Conservation (phyloP, 2,329 filamentous ascomycete species). For the Ophiostoma perfectum region DNA sequence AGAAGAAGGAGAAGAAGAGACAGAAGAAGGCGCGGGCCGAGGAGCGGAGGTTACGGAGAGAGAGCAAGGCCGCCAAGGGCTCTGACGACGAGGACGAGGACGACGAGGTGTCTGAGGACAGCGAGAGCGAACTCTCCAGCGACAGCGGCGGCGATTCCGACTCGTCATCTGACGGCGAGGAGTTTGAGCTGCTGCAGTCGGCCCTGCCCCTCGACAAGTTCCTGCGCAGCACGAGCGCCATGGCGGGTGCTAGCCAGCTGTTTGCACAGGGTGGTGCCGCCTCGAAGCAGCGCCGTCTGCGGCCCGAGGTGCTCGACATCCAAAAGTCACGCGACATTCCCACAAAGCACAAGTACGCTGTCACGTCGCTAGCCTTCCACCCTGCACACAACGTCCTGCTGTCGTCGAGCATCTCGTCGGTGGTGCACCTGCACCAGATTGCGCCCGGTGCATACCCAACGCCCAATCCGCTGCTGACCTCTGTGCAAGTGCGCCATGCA, state of each 20-base stretch:
- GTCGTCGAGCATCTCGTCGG: slow-evolving; percentile 79
- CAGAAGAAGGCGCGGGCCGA: slow-evolving; percentile 34
- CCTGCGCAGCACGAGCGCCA: slow-evolving; percentile 65
- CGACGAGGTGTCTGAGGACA: slow-evolving; percentile 27
- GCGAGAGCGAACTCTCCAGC: background rate
- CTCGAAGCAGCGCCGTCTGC: slow-evolving; percentile 61
- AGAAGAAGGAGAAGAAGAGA: slow-evolving; percentile 13
- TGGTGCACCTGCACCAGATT: slow-evolving; percentile 85
- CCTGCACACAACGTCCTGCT: slow-evolving; percentile 81
- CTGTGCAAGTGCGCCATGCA: slow-evolving; percentile 76
- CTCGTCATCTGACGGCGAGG: slow-evolving; percentile 41
- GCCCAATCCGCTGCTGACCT: slow-evolving; percentile 85
- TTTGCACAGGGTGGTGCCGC: slow-evolving; percentile 24
- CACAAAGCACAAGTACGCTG: slow-evolving; percentile 68
- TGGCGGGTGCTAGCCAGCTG: slow-evolving; percentile 44
- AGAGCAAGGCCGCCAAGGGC: background rate
- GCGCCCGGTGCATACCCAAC: slow-evolving; percentile 67
- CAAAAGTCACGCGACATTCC: slow-evolving; percentile 82
- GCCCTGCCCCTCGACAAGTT: slow-evolving; percentile 73
- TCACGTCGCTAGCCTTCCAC: slow-evolving; percentile 84
- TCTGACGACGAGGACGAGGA: slow-evolving; percentile 2
- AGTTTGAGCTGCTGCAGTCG: slow-evolving; percentile 50
- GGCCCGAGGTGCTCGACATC: slow-evolving; percentile 84
- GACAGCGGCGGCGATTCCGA: slow-evolving; percentile 19
- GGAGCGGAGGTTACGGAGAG: slow-evolving; percentile 37